Base-by-base conservation (phyloP, 352 stramenopile species). In the Phytophthora nicotianae region DNA sequence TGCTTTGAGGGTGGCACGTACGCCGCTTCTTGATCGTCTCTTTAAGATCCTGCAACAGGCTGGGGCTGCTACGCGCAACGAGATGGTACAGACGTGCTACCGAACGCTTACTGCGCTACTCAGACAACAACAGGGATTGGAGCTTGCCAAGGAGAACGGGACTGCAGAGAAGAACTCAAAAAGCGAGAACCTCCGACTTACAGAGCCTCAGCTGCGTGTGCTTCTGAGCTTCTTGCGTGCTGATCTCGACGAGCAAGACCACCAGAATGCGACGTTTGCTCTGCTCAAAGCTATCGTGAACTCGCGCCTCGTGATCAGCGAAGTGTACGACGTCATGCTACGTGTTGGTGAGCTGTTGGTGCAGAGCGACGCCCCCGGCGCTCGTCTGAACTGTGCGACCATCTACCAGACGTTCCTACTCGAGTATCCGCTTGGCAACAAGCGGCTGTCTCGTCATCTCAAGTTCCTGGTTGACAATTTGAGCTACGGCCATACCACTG, bases 321-420 rank as follows among this genome's bases (percentile, higher is more conserved):
- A 98, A 67, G 88, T 98, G 55, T 99, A 98, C 72, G 96, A 99
- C 66, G 79, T 98, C 13, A 98, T 98, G 80, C 85, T 98, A 43
- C 89, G 87, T 48, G 84, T 98, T 20, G 88, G 97, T 6, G 91
- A 98, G 74, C 80, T 98, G 48, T 79, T 97, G 19, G 94, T 98
- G 45, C 91, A 97, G 58, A 98, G 89, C 62, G 89, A 98, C 41
- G 91, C 94, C 14, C 73, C 85, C 47, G 89, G 83, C 20, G 85
- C 97, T 21, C 89, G 96, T 26, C 45, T 85, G 29, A 88, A 89
- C 69, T 97, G 81, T 62, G 81, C 73, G 20, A 76, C 69, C 0
- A 93, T 97, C 67, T 95, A 89, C 52, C 80, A 91, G 61, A 88
- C 77, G 7, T 99, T 98, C 66, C 80, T 99, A 46, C 70, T 99